Percentiles rank a stretch among this genome's conserved stretches.
Evolutionary conservation across 2,329 filamentous ascomycete species (phyloP).

Genomic region (Xylariaceae sp.): DNA sequence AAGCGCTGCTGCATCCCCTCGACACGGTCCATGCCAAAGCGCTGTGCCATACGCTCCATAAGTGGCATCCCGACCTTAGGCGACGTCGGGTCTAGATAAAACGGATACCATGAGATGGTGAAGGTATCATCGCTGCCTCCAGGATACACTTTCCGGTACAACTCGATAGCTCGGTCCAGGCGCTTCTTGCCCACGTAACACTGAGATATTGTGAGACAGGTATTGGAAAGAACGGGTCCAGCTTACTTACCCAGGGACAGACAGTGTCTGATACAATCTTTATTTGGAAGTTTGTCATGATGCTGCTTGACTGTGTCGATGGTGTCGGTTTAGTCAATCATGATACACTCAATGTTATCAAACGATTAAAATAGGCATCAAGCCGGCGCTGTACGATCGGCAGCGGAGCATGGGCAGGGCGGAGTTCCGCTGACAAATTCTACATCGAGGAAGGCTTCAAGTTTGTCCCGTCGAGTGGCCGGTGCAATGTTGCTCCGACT

Average conservation of each 20-base stretch:
- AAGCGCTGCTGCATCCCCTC: slow-evolving; percentile 55
- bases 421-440: no score
- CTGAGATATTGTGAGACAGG: slow-evolving; percentile 28
- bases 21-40: slow-evolving; percentile 63
- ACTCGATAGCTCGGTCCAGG: slow-evolving; percentile 65
- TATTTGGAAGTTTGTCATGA: slow-evolving; percentile 72
- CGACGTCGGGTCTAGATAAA: slow-evolving; percentile 71
- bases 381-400: no score
- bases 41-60: slow-evolving; percentile 49
- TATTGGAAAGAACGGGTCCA: slow-evolving; percentile 5
- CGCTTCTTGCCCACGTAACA: slow-evolving; percentile 79
- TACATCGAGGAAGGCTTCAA: no score
- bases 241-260: slow-evolving; percentile 56
- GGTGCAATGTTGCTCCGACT: no score
- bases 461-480: no score
- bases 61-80: slow-evolving; percentile 41
- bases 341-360: no score
- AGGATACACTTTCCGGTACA: slow-evolving; percentile 60
- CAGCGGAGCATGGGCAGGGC: no score
- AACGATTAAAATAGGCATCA: no score
- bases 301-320: no score
- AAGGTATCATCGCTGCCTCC: slow-evolving; percentile 61
- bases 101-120: slow-evolving; percentile 70
- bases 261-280: slow-evolving; percentile 77
- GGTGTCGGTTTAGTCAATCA: no score